These are phyloP conservation scores for Westerdykella aurantiaca DNA, from an alignment of 2,329 filamentous ascomycete species.

Conservation along the genomic window DNA sequence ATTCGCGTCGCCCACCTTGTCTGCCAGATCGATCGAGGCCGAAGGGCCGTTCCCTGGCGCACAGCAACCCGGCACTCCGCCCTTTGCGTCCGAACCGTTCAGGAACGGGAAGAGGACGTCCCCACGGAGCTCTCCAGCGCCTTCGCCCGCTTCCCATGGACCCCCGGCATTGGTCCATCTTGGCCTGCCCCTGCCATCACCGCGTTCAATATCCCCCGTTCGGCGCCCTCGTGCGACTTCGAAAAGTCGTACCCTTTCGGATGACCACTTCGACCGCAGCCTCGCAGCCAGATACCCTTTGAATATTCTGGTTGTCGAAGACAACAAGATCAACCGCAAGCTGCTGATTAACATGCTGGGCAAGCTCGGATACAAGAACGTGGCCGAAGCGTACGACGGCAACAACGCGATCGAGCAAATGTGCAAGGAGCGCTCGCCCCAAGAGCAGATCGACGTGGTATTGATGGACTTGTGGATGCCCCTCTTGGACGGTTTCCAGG, in stretches of 20 bases:
- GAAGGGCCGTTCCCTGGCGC: constrained; percentile 16
- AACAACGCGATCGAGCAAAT: constrained; percentile 61
- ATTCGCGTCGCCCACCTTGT: constrained; percentile 42
- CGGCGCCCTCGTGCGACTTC: constrained; percentile 12
- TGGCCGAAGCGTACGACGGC: constrained; percentile 63
- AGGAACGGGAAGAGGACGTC: constrained; percentile 11
- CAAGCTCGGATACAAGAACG: constrained; percentile 59
- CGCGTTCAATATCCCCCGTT: constrained; percentile 25
- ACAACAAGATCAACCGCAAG: constrained; percentile 66
- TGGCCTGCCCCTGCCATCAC: constrained; percentile 19
- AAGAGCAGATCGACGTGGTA: constrained; percentile 53
- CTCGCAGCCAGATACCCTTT: constrained; percentile 57
- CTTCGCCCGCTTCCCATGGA: constrained; percentile 5
- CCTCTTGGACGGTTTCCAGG: constrained; percentile 66
- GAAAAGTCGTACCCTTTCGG: constrained; percentile 16
- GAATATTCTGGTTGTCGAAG: constrained; percentile 64
- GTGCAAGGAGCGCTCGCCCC: constrained; percentile 34
- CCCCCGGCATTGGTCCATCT: constrained; percentile 9
- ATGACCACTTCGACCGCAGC: constrained; percentile 48
- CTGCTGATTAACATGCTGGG: constrained; percentile 61
- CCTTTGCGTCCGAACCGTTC: constrained; percentile 19
- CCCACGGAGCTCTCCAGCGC: constrained; percentile 4
- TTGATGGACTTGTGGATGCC: constrained; percentile 77
- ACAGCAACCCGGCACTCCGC: constrained; percentile 25
- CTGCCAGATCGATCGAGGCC: constrained; percentile 20